Evolutionary conservation across 345 rosid species (phyloP).

Genomic region (Viola odorata): DNA sequence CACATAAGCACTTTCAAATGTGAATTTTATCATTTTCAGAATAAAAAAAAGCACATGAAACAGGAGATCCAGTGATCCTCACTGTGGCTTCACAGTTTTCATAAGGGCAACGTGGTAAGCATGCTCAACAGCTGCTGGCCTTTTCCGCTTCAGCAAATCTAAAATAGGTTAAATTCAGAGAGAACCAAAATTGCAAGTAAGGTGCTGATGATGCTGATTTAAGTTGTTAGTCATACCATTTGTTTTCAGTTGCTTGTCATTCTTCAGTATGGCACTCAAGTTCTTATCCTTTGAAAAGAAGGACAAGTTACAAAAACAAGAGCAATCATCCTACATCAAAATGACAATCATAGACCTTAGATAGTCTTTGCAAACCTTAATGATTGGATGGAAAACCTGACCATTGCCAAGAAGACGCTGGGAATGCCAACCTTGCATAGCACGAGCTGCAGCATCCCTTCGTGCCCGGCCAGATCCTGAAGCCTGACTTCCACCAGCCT

Average conservation of each 20-base stretch:
- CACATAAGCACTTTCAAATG: neutral
- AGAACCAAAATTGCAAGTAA: conserved; percentile 3
- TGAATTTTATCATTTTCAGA: neutral
- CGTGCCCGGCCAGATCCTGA: conserved; percentile 25
- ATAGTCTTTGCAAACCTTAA: conserved; percentile 17
- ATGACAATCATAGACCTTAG: neutral
- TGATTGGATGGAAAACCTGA: conserved; percentile 27
- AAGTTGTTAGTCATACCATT: conserved; percentile 10
- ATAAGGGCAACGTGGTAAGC: conserved; percentile 9
- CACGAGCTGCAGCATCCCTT: conserved; percentile 34
- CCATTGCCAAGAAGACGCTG: conserved; percentile 33
- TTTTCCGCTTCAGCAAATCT: conserved; percentile 28
- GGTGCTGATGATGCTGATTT: neutral
- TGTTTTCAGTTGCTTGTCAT: conserved; percentile 24
- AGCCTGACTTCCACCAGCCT: conserved; percentile 25
- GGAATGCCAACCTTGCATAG: conserved; percentile 37
- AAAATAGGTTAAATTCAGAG: conserved; percentile 2
- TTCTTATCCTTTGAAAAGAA: conserved; percentile 19
- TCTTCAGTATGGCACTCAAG: conserved; percentile 13
- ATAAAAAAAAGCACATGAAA: neutral
- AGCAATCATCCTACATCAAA: neutral
- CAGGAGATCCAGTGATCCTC: neutral
- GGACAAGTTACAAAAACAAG: neutral
- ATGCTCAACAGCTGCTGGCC: conserved; percentile 16
- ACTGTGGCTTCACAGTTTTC: conserved; percentile 17